These are phyloP conservation scores for Malania oleifera DNA, from an alignment of 164 flowering plant genomes.

Conservation along the genomic window DNA sequence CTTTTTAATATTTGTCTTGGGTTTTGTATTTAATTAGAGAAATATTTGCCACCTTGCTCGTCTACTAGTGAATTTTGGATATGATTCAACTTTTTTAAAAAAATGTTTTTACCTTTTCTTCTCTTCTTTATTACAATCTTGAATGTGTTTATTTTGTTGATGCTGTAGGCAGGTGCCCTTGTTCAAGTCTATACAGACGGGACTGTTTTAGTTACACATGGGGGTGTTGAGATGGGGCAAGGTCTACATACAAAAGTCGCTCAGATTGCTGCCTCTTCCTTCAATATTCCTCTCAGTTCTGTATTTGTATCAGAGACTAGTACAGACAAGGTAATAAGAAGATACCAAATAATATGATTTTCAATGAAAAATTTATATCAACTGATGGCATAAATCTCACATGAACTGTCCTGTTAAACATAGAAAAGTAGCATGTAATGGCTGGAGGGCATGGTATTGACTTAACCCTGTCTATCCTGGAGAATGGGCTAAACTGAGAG, in stretches of 20 bases:
- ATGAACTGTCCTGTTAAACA: background rate
- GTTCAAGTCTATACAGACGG: constrained; percentile 98
- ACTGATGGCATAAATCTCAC: too few relatives aligned
- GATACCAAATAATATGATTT: background rate
- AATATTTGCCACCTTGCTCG: background rate
- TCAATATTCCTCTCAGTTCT: constrained; percentile 79
- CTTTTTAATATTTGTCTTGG: background rate
- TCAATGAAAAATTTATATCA: too few relatives aligned
- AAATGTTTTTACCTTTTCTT: background rate
- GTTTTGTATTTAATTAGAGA: background rate
- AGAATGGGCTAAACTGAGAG: background rate
- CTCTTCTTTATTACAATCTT: background rate
- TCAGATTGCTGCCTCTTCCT: constrained; percentile 92
- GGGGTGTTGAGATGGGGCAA: constrained; percentile 99
- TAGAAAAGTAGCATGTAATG: background rate
- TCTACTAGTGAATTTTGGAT: background rate
- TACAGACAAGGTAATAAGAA: constrained; percentile 84
- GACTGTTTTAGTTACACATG: constrained; percentile 95
- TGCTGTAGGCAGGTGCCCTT: constrained; percentile 87
- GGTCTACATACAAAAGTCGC: constrained; percentile 98
- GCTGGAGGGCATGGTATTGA: background rate
- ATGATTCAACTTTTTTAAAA: background rate
- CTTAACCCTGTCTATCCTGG: background rate
- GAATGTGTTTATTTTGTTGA: constrained; percentile 8
- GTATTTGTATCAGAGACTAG: constrained; percentile 98